Conservation (phyloP, 257 asterid species). For the Lycium ferocissimum region DNA sequence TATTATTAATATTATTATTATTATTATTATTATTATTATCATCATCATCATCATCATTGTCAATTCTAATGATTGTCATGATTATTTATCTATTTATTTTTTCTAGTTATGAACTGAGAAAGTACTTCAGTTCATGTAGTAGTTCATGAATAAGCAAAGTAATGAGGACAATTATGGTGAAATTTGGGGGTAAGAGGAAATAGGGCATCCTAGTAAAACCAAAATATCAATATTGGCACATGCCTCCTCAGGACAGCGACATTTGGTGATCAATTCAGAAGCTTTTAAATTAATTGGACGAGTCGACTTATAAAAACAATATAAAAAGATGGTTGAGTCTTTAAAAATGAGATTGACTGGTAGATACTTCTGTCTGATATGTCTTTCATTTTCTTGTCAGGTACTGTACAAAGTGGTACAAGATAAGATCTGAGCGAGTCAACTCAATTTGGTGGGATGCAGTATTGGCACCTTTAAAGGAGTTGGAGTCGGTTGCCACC, state of each 20-base stretch:
- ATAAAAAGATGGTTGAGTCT: neutral
- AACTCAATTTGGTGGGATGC: slow-evolving; percentile 84
- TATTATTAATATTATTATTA: too few relatives aligned
- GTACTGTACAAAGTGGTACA: slow-evolving; percentile 93
- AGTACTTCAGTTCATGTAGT: neutral
- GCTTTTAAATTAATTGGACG: neutral
- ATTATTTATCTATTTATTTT: neutral
- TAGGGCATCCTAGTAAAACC: neutral
- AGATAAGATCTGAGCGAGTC: slow-evolving; percentile 75
- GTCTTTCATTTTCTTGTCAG: slow-evolving; percentile 47
- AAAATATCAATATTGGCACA: neutral
- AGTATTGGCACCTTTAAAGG: slow-evolving; percentile 77
- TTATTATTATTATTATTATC: too few relatives aligned
- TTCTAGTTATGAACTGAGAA: neutral
- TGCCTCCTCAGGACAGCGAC: neutral
- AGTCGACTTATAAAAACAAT: neutral
- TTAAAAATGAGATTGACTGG: neutral
- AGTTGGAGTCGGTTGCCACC: slow-evolving; percentile 78
- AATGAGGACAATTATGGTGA: neutral
- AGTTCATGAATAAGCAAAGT: neutral
- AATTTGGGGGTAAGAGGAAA: neutral
- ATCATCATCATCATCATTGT: too few relatives aligned
- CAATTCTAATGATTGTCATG: neutral
- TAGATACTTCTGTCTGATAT: slow-evolving; percentile 10
- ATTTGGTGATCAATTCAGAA: neutral